phyloP scores from a whole-genome alignment of 75 land plant species.

The Chamaecyparis obtusa region DNA sequence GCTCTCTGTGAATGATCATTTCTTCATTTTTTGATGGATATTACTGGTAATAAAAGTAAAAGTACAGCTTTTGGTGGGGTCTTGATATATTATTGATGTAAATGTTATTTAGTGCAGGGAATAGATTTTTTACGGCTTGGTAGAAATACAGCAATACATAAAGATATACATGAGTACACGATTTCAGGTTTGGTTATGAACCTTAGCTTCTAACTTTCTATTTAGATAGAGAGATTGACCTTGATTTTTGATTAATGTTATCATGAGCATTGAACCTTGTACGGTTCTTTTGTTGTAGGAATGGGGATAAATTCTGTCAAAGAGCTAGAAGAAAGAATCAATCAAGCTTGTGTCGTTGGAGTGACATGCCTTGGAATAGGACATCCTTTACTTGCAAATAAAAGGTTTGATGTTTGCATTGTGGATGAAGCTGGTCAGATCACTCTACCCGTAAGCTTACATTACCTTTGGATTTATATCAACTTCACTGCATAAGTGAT shows the following conservation, averaged over 20 bases:
- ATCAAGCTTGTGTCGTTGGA: conserved; percentile 64
- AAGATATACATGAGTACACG: conserved; percentile 49
- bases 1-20: background rate
- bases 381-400: conserved; percentile 65
- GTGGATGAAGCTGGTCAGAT: conserved; percentile 97
- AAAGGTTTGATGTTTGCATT: conserved; percentile 86
- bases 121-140: conserved; percentile 88
- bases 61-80: background rate
- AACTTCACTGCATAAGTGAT: background rate
- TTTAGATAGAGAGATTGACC: background rate
- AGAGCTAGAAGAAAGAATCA: conserved; percentile 50
- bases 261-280: background rate
- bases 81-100: background rate
- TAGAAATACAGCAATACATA: conserved; percentile 64
- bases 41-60: background rate
- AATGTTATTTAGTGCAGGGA: conserved; percentile 33
- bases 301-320: conserved; percentile 37
- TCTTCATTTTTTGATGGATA: background rate
- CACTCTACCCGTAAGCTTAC: conserved; percentile 68
- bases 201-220: background rate
- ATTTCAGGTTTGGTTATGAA: conserved; percentile 40
- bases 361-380: conserved; percentile 82
- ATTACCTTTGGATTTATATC: background rate
- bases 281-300: conserved; percentile 22
- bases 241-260: background rate